Evolutionary conservation across 73 alveolate genomes (phyloP).

Genomic region (Halteria grandinella): DNA sequence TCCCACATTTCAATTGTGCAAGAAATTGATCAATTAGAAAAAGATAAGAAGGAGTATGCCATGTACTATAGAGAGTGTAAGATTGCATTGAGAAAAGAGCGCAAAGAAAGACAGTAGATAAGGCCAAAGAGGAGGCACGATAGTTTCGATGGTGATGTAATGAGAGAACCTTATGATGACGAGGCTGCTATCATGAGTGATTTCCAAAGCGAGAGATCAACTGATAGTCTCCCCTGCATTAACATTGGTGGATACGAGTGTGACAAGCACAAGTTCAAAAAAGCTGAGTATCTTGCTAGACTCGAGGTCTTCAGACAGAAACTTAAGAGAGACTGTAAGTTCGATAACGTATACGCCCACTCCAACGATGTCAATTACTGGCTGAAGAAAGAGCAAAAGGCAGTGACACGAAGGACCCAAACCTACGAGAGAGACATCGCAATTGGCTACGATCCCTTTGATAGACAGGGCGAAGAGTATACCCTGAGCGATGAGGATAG

Average conservation of each 20-base stretch:
- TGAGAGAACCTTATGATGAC: conserved; percentile 52
- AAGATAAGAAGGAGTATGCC: background rate
- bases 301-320: conserved; percentile 24
- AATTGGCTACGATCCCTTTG: conserved; percentile 50
- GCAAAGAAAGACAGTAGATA: background rate
- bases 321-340: conserved; percentile 18
- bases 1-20: too few species aligned
- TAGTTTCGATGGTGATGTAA: conserved; percentile 30
- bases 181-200: conserved; percentile 1
- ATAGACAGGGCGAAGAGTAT: background rate
- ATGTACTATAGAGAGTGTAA: conserved; percentile 23
- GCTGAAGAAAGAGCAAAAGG: conserved; percentile 11
- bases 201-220: background rate
- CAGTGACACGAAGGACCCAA: conserved; percentile 39
- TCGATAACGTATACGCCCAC: conserved; percentile 20
- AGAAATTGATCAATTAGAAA: too few species aligned
- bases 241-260: too few species aligned
- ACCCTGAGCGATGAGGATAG: conserved; percentile 3
- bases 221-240: conserved; percentile 19
- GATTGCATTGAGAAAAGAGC: background rate
- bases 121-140: background rate
- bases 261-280: background rate
- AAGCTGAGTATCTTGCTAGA: conserved; percentile 25
- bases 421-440: conserved; percentile 46
- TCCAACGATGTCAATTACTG: conserved; percentile 6